Base-by-base conservation (phyloP, 164 flowering plant genomes). In the Vitis rotundifolia region DNA sequence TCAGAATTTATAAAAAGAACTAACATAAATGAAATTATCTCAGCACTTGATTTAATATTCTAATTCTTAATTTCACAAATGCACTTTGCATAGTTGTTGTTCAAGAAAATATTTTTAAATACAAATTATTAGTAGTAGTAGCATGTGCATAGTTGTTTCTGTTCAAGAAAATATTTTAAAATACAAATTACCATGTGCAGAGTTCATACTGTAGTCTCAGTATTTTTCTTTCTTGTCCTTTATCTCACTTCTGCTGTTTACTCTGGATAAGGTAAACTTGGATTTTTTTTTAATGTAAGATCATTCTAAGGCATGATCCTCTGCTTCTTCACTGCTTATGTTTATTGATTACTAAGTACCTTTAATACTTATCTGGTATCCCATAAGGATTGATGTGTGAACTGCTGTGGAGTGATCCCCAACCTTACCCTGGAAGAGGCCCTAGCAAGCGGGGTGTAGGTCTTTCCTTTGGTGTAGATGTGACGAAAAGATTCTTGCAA, bases 361-460 rank as follows among this genome's bases (percentile, higher is more conserved):
- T 5, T 7, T 61, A 1, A 61, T 59, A 52, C 8, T 28, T 28
- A 2, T 47, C 15, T 64, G 48, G 15, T 48, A 37, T 59, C 54
- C 68, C 22, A 19, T 71, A 78, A 95, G 99, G 99, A 18, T 78
- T 95, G 79, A 95, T 95, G 99, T 95, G 99, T 81, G 99, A 95
- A 85, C 70, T 93, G 77, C 81, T 95, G 61, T 95, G 99, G 99
- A 95, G 99, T 82, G 99, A 95, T 87, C 99, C 99, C 60, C 99
- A 95, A 76, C 97, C 97, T 65, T 63, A 44, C 29, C 94, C 82
- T 66, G 99, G 99, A 70, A 78, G 98, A 75, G 98, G 98, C n/a
- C 98, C 98, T 11, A 95, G 99, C 81, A 93, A 93, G 80, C 87
- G 99, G 52, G 99, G 99, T 63, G 97, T 95, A 3, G 99, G 99